phyloP scores from a whole-genome alignment of 139 green algal species.

The Monoraphidium neglectum region DNA sequence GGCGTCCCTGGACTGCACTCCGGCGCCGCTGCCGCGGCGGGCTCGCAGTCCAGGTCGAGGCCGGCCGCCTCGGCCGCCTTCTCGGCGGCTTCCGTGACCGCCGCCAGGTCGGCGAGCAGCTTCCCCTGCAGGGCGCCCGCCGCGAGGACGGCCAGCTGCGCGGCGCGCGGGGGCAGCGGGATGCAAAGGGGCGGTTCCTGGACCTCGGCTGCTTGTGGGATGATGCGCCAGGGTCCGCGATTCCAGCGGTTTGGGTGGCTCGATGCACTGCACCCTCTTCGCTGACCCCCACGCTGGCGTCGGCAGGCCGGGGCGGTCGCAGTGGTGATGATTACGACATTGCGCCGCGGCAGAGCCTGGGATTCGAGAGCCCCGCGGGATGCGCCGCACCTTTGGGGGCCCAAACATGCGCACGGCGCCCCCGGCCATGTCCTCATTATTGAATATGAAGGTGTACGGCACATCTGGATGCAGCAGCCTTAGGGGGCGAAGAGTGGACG shows the following conservation, averaged over 20 bases:
- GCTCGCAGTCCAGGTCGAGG: not conserved
- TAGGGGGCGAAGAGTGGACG: no score
- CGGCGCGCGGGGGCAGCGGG: not conserved
- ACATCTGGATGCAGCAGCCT: slow-evolving; percentile 45
- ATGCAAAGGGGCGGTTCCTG: no score
- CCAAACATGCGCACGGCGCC: not conserved
- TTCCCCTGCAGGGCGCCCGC: slow-evolving; percentile 38
- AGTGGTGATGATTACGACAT: no score
- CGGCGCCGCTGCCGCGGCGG: not conserved
- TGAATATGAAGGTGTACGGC: slow-evolving; percentile 45
- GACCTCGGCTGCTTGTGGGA: no score
- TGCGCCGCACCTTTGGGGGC: no score
- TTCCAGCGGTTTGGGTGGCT: no score
- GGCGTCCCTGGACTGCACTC: not conserved
- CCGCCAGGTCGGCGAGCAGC: slow-evolving; percentile 33
- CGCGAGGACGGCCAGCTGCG: slow-evolving; percentile 30
- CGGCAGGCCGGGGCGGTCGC: no score
- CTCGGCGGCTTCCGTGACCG: slow-evolving; percentile 1
- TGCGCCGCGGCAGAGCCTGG: no score
- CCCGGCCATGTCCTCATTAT: slow-evolving; percentile 31
- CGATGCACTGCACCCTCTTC: no score
- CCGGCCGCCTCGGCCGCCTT: not conserved
- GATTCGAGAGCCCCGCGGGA: no score
- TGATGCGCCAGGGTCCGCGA: no score
- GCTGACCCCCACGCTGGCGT: no score